These are phyloP conservation scores for Cadophora luteo-olivacea DNA, from an alignment of 2,329 filamentous ascomycete genomes.

Conservation along the genomic window DNA sequence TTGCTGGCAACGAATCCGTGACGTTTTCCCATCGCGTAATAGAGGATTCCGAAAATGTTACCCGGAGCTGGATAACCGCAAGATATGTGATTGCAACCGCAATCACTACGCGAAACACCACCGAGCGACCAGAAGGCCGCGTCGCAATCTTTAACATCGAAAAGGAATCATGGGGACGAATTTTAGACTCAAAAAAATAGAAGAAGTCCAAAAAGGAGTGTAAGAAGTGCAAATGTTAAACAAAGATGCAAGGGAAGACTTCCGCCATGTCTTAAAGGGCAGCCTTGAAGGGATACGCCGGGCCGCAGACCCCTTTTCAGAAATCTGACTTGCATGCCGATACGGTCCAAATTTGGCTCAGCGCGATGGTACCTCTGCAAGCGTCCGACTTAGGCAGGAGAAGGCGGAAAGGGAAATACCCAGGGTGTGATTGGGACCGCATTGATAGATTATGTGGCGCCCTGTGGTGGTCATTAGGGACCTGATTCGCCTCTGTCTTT, in stretches of 20 bases:
- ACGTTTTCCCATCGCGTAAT: not conserved
- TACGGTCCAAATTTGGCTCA: not conserved
- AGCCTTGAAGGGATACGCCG: not conserved
- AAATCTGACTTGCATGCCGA: not conserved
- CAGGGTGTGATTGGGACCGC: not conserved
- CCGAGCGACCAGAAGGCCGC: slow-evolving; percentile 1
- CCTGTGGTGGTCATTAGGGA: not conserved
- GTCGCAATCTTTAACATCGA: slow-evolving; percentile 12
- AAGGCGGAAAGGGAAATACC: not conserved
- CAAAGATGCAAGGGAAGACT: not conserved
- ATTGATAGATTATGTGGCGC: not conserved
- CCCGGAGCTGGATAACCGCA: slow-evolving; percentile 4
- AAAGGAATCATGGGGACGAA: slow-evolving; percentile 1
- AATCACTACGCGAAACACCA: not conserved
- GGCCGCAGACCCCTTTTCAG: not conserved
- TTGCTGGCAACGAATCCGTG: not conserved
- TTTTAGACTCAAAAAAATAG: not conserved
- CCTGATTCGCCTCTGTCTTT: not conserved
- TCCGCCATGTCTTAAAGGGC: not conserved
- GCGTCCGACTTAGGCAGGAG: not conserved
- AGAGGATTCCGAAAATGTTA: not conserved
- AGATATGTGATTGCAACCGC: slow-evolving; percentile 4
- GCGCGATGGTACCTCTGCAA: not conserved
- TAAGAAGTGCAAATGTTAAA: not conserved
- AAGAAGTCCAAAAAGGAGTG: not conserved